Evolutionary conservation across 768 basidiomycete genomes (phyloP).

Genomic region (Calocera viscosa): DNA sequence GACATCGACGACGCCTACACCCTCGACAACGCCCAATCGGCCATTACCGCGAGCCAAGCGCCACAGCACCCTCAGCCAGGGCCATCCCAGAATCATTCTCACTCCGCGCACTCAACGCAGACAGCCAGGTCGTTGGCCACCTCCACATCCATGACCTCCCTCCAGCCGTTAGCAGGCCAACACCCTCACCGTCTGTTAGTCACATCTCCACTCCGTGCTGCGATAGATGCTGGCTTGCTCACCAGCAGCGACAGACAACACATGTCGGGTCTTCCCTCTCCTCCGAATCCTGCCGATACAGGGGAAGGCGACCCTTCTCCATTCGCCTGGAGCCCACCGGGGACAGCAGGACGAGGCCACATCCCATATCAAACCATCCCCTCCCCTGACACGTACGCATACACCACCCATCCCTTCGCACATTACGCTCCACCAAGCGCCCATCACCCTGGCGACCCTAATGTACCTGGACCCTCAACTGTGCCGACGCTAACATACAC

Average conservation of each 20-base stretch:
- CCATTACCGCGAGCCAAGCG: background rate
- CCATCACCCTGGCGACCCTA: background rate
- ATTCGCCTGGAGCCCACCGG: slow-evolving; percentile 3
- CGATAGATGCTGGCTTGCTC: background rate
- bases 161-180: background rate
- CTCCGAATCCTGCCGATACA: background rate
- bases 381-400: background rate
- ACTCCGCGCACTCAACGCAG: background rate
- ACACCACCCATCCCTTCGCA: background rate
- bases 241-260: slow-evolving; percentile 1
- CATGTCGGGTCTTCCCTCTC: background rate
- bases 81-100: background rate
- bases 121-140: background rate
- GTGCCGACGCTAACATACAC: slow-evolving; percentile 8
- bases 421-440: background rate
- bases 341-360: background rate
- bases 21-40: background rate
- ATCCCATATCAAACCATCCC: background rate
- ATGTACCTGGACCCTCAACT: background rate
- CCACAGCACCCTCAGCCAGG: background rate
- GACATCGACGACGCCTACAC: background rate
- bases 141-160: background rate
- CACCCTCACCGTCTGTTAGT: background rate
- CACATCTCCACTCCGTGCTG: background rate
- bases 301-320: background rate